These are phyloP conservation scores for Aspergillus ellipticus DNA, from an alignment of 495 filamentous ascomycete species.

Conservation along the genomic window DNA sequence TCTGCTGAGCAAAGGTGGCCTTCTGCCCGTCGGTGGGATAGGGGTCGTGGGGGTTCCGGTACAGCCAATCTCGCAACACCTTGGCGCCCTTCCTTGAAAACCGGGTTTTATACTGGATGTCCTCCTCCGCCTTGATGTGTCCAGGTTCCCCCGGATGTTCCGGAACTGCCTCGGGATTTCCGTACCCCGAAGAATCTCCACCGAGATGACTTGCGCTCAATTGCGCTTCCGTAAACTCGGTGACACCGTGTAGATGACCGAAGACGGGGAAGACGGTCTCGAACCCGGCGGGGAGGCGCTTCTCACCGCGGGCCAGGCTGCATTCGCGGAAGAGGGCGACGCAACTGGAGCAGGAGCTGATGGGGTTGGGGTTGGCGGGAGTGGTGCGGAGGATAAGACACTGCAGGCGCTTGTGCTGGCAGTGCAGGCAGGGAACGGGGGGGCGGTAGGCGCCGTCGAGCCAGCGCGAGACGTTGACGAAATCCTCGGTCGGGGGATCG, in stretches of 20 bases:
- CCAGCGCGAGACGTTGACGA: conserved; percentile 36
- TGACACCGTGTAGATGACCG: conserved; percentile 38
- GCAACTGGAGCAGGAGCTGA: conserved; percentile 69
- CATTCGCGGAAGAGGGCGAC: conserved; percentile 70
- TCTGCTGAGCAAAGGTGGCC: conserved; percentile 25
- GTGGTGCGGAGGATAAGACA: conserved; percentile 46
- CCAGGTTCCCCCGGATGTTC: background rate
- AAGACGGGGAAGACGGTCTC: conserved; percentile 43
- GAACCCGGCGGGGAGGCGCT: conserved; percentile 41
- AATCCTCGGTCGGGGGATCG: background rate
- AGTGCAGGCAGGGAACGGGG: conserved; percentile 38
- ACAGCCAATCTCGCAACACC: conserved; percentile 39
- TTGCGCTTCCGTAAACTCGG: conserved; percentile 28
- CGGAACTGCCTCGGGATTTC: too few relatives aligned
- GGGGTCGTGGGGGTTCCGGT: conserved; percentile 43
- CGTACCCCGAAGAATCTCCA: too few relatives aligned
- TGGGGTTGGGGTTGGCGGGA: conserved; percentile 48
- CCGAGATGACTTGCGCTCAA: background rate
- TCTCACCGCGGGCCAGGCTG: conserved; percentile 55
- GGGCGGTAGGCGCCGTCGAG: conserved; percentile 43
- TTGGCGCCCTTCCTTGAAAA: conserved; percentile 56
- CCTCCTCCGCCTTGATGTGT: conserved; percentile 7
- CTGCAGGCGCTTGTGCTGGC: conserved; percentile 38
- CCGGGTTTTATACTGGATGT: conserved; percentile 46
- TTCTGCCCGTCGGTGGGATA: conserved; percentile 38